These are phyloP conservation scores for Herpetomonas samuelpessoai DNA, from an alignment of 208 protist genomes.

Conservation along the genomic window DNA sequence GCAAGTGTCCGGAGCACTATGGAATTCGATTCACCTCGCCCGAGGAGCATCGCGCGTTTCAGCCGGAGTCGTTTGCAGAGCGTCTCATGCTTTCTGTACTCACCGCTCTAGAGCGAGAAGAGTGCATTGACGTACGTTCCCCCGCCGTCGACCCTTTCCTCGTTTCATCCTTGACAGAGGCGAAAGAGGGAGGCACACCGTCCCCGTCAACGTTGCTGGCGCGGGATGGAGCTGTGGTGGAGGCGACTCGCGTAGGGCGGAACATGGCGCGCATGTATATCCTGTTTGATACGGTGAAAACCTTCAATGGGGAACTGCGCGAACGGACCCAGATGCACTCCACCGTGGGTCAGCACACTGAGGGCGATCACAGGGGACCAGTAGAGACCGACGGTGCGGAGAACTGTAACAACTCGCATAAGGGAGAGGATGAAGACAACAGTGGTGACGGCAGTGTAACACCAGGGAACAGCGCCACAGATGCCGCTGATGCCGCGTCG, in stretches of 20 bases:
- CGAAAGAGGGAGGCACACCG: neutral
- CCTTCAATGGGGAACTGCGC: conserved; percentile 36
- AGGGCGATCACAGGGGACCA: too few relatives aligned
- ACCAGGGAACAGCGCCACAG: too few relatives aligned
- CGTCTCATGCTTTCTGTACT: conserved; percentile 67
- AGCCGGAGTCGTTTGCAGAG: conserved; percentile 51
- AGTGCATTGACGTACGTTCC: conserved; percentile 33
- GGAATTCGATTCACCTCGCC: conserved; percentile 51
- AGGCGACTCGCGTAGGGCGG: conserved; percentile 42
- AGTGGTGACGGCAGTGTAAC: too few relatives aligned
- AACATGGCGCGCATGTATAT: conserved; percentile 85
- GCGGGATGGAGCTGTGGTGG: neutral
- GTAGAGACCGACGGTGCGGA: too few relatives aligned
- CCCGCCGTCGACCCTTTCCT: too few relatives aligned
- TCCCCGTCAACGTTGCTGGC: neutral
- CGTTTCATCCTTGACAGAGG: too few relatives aligned
- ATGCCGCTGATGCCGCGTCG: too few relatives aligned
- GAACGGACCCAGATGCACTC: too few relatives aligned
- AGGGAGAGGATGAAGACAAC: too few relatives aligned
- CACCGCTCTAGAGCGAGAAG: conserved; percentile 44
- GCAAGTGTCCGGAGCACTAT: conserved; percentile 66
- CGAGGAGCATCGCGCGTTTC: conserved; percentile 43
- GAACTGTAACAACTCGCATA: too few relatives aligned
- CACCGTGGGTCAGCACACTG: too few relatives aligned
- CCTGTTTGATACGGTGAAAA: conserved; percentile 72